Evolutionary conservation across 352 stramenopile genomes (phyloP).

Genomic region (Phytophthora agathidicida): DNA sequence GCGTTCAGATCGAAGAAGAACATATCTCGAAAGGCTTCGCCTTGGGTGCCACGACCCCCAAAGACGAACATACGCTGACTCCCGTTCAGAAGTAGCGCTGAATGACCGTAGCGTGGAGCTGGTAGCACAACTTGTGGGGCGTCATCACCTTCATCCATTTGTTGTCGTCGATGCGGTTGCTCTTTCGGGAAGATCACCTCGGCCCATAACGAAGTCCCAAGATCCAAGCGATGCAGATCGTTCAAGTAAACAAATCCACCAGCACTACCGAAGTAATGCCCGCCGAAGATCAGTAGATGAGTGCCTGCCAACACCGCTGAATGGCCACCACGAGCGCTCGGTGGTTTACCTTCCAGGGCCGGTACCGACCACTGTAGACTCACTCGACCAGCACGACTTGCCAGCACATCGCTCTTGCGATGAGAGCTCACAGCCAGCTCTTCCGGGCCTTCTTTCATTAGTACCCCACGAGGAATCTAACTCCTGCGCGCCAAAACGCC

Average conservation of each 20-base stretch:
- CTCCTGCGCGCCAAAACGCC: too few species aligned
- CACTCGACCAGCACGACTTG: conserved; percentile 44
- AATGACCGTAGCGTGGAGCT: conserved; percentile 86
- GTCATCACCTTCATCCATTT: conserved; percentile 31
- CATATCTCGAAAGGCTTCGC: conserved; percentile 83
- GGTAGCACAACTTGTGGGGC: conserved; percentile 51
- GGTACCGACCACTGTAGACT: conserved; percentile 70
- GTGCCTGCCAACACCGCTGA: conserved; percentile 75
- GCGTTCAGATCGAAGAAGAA: conserved; percentile 86
- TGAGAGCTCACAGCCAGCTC: conserved; percentile 24
- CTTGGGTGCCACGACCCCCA: conserved; percentile 56
- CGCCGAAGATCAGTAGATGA: conserved; percentile 89
- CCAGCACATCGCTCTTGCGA: conserved; percentile 23
- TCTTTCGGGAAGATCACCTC: conserved; percentile 61
- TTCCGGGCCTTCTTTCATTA: conserved; percentile 29
- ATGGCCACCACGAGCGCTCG: conserved; percentile 70
- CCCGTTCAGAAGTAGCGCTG: conserved; percentile 70
- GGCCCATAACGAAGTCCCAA: conserved; percentile 77
- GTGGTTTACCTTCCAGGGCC: conserved; percentile 55
- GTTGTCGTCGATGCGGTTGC: conserved; percentile 14
- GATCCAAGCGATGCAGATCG: conserved; percentile 89
- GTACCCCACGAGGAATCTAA: too few species aligned
- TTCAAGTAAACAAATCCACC: conserved; percentile 91
- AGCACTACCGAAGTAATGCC: conserved; percentile 87
- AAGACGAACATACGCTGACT: conserved; percentile 81